Conservation (phyloP, 345 rosid species). For the Mangifera indica region DNA sequence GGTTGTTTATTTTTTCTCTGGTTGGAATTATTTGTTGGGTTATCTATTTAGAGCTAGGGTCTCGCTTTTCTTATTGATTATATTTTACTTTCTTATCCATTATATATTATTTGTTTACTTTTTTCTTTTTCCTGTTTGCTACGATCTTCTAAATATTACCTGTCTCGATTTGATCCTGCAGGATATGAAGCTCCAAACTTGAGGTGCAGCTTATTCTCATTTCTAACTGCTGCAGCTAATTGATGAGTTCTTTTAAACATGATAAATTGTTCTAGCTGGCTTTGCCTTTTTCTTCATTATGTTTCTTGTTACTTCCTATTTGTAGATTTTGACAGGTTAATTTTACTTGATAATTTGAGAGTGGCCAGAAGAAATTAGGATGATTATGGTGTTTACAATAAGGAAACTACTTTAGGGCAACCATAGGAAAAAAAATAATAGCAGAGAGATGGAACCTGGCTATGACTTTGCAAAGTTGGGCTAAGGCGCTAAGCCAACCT, state of each 20-base stretch:
- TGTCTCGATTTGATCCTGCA: slow-evolving; percentile 29
- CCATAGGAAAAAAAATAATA: not conserved
- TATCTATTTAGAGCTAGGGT: no score
- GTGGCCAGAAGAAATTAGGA: no score
- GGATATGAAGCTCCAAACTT: slow-evolving; percentile 84
- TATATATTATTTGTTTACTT: not conserved
- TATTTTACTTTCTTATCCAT: not conserved
- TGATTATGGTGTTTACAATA: no score
- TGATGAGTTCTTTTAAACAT: not conserved
- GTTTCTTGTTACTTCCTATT: not conserved
- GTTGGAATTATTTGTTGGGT: not conserved
- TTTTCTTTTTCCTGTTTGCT: no score
- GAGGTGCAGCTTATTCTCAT: slow-evolving; percentile 40
- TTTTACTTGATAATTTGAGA: no score
- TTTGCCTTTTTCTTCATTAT: not conserved
- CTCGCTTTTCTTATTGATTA: no score
- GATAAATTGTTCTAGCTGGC: not conserved
- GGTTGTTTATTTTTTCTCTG: not conserved
- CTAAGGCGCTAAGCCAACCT: no score
- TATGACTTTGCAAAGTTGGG: not conserved
- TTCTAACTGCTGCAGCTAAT: not conserved
- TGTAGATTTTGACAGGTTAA: not conserved
- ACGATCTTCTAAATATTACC: slow-evolving; percentile 17
- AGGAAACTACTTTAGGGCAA: not conserved
- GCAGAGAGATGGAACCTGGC: not conserved